phyloP scores from a whole-genome alignment of 1,284 basidiomycete species.

The Porogramme epimiltina region DNA sequence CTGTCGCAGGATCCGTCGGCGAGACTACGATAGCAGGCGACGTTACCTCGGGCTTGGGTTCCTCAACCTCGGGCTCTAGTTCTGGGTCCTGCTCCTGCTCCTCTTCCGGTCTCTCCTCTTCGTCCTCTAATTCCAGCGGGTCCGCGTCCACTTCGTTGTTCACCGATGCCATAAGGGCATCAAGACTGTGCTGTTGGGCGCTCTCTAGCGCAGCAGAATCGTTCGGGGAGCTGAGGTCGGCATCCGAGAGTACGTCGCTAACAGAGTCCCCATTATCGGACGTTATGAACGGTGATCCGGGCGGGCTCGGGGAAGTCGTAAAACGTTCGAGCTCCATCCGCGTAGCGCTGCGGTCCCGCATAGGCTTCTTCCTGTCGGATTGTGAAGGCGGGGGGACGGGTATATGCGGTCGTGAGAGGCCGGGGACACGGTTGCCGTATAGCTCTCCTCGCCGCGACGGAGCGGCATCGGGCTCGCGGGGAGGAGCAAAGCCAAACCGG shows the following conservation, averaged over 20 bases:
- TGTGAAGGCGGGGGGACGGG: slow-evolving; percentile 18
- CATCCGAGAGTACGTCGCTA: slow-evolving; percentile 16
- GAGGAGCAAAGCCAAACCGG: slow-evolving; percentile 70
- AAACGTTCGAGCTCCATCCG: slow-evolving; percentile 19
- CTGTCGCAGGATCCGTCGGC: not conserved
- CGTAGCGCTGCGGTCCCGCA: slow-evolving; percentile 7
- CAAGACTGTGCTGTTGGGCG: slow-evolving; percentile 10
- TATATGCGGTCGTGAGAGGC: slow-evolving; percentile 33
- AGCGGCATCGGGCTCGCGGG: slow-evolving; percentile 46
- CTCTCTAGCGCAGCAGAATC: slow-evolving; percentile 6
- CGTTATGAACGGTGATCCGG: slow-evolving; percentile 14
- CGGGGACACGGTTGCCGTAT: slow-evolving; percentile 70
- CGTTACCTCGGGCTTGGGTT: not conserved
- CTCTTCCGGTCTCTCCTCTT: slow-evolving; percentile 4
- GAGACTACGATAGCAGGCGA: not conserved
- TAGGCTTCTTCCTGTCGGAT: slow-evolving; percentile 7
- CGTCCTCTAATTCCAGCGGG: not conserved
- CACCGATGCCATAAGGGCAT: slow-evolving; percentile 3
- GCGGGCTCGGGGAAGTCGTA: slow-evolving; percentile 17
- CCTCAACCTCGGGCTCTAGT: not conserved
- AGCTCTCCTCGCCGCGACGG: slow-evolving; percentile 58
- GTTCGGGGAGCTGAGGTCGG: slow-evolving; percentile 7
- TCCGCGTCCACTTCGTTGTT: not conserved
- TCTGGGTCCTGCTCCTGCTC: slow-evolving; percentile 1
- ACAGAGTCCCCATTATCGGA: slow-evolving; percentile 18